Evolutionary conservation across 176 grass and related monocot genomes (phyloP).

Genomic region (Typha latifolia): DNA sequence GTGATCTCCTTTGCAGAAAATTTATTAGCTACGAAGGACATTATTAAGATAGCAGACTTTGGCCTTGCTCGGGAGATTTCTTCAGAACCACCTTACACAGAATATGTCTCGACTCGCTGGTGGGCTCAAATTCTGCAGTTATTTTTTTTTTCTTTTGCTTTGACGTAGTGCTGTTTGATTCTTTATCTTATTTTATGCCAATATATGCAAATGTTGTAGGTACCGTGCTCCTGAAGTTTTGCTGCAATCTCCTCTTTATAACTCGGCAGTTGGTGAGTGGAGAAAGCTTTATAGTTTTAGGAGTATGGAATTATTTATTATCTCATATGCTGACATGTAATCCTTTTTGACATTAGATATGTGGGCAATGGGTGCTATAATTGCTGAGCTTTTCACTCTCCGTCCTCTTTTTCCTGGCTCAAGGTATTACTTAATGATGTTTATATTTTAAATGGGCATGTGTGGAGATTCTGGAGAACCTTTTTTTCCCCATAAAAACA

Average conservation of each 20-base stretch:
- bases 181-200: background rate
- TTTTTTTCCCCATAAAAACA: too few species aligned
- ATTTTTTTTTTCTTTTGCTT: conserved; percentile 7
- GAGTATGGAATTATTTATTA: background rate
- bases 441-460: background rate
- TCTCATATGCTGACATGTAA: conserved; percentile 4
- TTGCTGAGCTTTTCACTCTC: conserved; percentile 85
- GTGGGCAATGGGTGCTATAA: conserved; percentile 99
- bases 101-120: conserved; percentile 99
- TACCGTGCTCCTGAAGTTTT: conserved; percentile 96
- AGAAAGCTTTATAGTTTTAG: conserved; percentile 20
- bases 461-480: too few species aligned
- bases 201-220: conserved; percentile 38
- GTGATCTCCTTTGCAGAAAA: conserved; percentile 61
- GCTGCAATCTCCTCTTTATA: conserved; percentile 86
- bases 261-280: conserved; percentile 87
- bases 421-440: conserved; percentile 36
- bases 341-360: conserved; percentile 48
- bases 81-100: conserved; percentile 90
- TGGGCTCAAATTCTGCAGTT: conserved; percentile 18
- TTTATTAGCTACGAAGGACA: conserved; percentile 70
- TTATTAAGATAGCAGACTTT: conserved; percentile 97
- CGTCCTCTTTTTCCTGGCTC: conserved; percentile 92
- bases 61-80: conserved; percentile 88
- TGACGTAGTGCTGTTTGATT: background rate